These are phyloP conservation scores for Leishmania arabica DNA, from an alignment of 208 protist genomes.

Conservation along the genomic window DNA sequence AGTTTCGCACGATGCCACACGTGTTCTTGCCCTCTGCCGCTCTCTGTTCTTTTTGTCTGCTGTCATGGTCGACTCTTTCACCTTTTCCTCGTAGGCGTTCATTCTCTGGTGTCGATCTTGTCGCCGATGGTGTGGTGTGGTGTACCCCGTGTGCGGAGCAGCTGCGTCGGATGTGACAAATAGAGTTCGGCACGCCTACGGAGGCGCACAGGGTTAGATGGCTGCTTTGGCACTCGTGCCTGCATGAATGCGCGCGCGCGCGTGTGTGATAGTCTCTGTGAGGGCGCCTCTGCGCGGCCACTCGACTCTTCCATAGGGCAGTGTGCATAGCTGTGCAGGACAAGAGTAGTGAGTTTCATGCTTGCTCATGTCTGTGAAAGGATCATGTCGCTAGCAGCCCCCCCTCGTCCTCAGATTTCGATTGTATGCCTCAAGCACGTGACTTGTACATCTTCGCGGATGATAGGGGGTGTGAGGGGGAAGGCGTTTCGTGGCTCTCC, in stretches of 20 bases:
- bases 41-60: not conserved
- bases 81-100: not conserved
- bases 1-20: not conserved
- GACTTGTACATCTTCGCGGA: not conserved
- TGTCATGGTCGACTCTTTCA: not conserved
- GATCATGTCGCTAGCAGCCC: not conserved
- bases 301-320: not conserved
- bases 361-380: not conserved
- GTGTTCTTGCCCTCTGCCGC: not conserved
- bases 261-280: not conserved
- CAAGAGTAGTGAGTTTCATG: not conserved
- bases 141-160: not conserved
- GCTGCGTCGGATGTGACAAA: not conserved
- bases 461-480: not conserved
- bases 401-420: not conserved
- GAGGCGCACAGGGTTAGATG: not conserved
- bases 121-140: not conserved
- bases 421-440: not conserved
- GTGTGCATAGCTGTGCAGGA: not conserved
- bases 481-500: not conserved
- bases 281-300: not conserved
- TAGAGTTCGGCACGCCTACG: not conserved
- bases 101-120: not conserved
- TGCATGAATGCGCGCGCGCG: not conserved
- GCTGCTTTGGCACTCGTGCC: not conserved